Base-by-base conservation (phyloP, 495 filamentous ascomycete species). In the Penicillium malachiteum region DNA sequence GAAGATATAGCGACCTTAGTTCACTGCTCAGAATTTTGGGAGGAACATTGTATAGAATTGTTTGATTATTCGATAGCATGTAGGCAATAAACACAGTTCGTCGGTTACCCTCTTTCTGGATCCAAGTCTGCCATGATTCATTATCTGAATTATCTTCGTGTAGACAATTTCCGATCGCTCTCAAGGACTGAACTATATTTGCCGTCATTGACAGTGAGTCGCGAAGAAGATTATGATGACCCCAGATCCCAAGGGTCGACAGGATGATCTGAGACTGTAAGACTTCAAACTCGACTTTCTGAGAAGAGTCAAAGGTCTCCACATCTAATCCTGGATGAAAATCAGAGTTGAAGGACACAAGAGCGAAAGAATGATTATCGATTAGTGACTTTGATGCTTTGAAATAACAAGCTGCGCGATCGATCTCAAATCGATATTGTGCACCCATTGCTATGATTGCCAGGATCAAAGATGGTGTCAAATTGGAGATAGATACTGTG, bases 11-110 rank as follows among this genome's bases (percentile, higher is more conserved):
- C n/a, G 60, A 48, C 5, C 3, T 43, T 13, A 63, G 33, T 51
- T 63, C 57, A 11, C 48, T 52, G 41, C 52, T 59, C 33, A 55
- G 17, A 10, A 63, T 57, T 34, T 51, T 42, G 34, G 60, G 60
- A 10, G 60, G 60, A 17, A 60, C 37, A 43, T 63, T 57, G 26
- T 50, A 59, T 13, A 51, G 13, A 35, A 63, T 63, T 30, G 48
- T 54, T 33, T 59, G 57, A 31, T 42, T 42, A 38, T 63, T 63
- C 21, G 41, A 59, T 5, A 59, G 26, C 35, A 57, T 57, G n/a
- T 63, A 62, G 0, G 59, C 54, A 13, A 55, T 48, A 30, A 51
- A 51, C 17, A 31, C 42, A 31, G 57, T 60, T 16, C 52, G 56
- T 41, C 56, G 17, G 12, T 26, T 37, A 3, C 38, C 44, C 31